Percentiles rank a stretch among this genome's conserved stretches.
These are phyloP conservation scores for Tricholoma saponaceum DNA, from an alignment of 768 basidiomycete genomes.

Conservation along the genomic window DNA sequence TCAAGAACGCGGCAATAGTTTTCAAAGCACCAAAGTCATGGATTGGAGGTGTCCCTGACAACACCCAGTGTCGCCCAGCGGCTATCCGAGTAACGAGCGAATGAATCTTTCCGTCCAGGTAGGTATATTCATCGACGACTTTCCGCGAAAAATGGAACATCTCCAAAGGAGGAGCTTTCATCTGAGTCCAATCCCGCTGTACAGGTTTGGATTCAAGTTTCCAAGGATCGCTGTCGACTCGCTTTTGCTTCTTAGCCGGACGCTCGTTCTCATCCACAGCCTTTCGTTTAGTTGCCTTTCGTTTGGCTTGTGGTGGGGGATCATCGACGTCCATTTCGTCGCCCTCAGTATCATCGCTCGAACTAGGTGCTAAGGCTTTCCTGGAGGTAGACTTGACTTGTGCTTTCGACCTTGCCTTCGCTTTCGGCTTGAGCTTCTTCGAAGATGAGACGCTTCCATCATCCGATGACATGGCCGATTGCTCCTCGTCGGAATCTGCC, in stretches of 20 bases:
- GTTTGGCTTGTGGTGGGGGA: conserved; percentile 27
- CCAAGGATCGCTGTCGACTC: conserved; percentile 73
- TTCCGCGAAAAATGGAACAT: conserved; percentile 90
- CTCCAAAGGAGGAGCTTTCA: conserved; percentile 83
- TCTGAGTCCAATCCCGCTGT: conserved; percentile 68
- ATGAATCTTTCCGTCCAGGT: conserved; percentile 77
- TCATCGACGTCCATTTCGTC: conserved; percentile 61
- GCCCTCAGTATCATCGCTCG: conserved; percentile 22
- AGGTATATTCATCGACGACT: conserved; percentile 94
- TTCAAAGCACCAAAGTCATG: conserved; percentile 88
- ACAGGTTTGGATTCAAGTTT: conserved; percentile 61
- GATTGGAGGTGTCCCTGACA: conserved; percentile 95
- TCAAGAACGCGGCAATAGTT: conserved; percentile 84
- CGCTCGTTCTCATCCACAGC: conserved; percentile 33
- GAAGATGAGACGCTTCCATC: conserved; percentile 24
- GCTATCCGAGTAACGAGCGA: conserved; percentile 73
- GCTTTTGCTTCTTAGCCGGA: conserved; percentile 56
- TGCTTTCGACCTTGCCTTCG: conserved; percentile 19
- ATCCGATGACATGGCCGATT: conserved; percentile 27
- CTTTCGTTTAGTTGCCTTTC: conserved; percentile 35
- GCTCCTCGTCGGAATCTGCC: conserved; percentile 28
- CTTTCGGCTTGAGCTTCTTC: conserved; percentile 20
- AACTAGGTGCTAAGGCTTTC: conserved; percentile 18
- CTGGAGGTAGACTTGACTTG: conserved; percentile 10
- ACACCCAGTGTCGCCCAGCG: conserved; percentile 84